These are phyloP conservation scores for Helminthosporium solani DNA, from an alignment of 2,329 filamentous ascomycete species.

Conservation along the genomic window DNA sequence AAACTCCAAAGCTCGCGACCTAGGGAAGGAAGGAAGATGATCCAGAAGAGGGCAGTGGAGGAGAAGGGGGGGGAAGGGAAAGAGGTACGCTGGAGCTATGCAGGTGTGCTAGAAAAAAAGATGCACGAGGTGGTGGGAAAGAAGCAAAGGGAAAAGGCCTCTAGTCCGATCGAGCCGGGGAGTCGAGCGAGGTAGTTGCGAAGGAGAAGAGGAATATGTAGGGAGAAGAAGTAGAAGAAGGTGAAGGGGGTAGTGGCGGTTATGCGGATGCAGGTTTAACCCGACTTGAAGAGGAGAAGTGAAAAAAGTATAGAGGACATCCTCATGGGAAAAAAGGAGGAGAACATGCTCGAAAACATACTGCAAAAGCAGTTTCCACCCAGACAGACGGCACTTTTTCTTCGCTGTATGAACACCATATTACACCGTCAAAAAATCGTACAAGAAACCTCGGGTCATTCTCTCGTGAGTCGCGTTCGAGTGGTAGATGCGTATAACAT, in stretches of 20 bases:
- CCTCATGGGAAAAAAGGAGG: not conserved
- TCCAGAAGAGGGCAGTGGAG: too few species aligned
- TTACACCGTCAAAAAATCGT: constrained; percentile 1
- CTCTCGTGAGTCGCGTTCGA: not conserved
- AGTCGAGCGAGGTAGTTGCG: constrained; percentile 2
- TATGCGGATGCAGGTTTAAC: too few species aligned
- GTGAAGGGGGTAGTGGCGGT: too few species aligned
- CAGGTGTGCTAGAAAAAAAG: constrained; percentile 1
- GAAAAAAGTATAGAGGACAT: constrained; percentile 2
- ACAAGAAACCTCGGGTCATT: not conserved
- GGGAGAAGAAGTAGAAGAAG: constrained; percentile 2
- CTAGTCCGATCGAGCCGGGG: not conserved
- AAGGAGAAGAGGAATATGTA: constrained; percentile 1
- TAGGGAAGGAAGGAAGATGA: too few species aligned
- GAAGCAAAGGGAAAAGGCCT: not conserved
- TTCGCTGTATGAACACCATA: not conserved
- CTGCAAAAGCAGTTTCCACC: constrained; percentile 1
- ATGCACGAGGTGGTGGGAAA: too few species aligned
- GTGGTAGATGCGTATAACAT: not conserved
- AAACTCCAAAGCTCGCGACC: too few species aligned
- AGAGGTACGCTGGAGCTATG: too few species aligned
- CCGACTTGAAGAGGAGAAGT: constrained; percentile 1
- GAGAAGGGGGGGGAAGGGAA: too few species aligned
- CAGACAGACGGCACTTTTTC: not conserved
- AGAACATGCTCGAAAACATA: not conserved